Evolutionary conservation across 2,329 filamentous ascomycete genomes (phyloP), one percentile per base, ranked within the genome.

Genomic region (Fusarium sp.): DNA sequence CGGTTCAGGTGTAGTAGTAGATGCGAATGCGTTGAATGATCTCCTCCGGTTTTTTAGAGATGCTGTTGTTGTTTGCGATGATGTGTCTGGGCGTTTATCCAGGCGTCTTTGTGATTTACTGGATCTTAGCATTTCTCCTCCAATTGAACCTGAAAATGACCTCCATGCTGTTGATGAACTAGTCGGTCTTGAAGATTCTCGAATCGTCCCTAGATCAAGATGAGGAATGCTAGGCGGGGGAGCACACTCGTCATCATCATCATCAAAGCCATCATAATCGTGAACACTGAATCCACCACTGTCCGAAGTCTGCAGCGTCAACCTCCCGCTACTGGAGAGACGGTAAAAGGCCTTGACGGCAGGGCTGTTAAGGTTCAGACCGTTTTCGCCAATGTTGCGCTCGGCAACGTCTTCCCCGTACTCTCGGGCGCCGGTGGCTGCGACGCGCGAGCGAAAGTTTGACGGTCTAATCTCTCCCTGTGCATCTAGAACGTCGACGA

Each of bases 371-470:
- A 84, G 69, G 60, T 83, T 73, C 38, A 79, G 36, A 2, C 77
- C 75, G 24, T 83, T 86, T 27, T 82, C 78, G 5, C 78, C 80
- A 53, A 90, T 82, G 69, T 92, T 92, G 36, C 91, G 84, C 71
- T 91, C 89, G 2, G 89, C 90, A 2, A 92, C 89, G 76, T 92
- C 90, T 77, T 92, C 91, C n/a, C 87, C 90, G 72, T 90, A 91
- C 58, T 88, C 86, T 49, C 85, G 84, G 0, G 83, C 81, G 2
- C 89, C 89, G 1, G 87, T 77, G 1, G 89, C 88, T 63, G 85
- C 79, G 4, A 90, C 74, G 17, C 88, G 83, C 11, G 82, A 81
- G 56, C 81, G 81, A 71, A 90, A 90, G 67, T 88, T 84, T 3
- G 83, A 80, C 0, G 85, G 84, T 31, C 79, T 85, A 42, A 91